Conservation (phyloP, 2,329 filamentous ascomycete species). For the Diaporthe aspalathi region DNA sequence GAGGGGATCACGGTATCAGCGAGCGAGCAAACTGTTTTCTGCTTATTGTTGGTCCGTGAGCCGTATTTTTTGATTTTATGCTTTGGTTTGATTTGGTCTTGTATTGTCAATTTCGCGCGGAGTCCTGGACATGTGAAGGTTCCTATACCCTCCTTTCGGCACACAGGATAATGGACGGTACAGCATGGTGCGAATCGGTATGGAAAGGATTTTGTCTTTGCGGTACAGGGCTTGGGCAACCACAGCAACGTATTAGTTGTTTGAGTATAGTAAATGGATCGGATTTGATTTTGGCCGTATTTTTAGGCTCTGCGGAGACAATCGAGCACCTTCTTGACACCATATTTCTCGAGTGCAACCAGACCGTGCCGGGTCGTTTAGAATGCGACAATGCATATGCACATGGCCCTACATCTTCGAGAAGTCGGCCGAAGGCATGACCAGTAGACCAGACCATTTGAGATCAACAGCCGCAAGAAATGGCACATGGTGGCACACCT, state of each 20-base stretch:
- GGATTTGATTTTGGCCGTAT: conserved; percentile 11
- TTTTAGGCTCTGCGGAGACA: conserved; percentile 19
- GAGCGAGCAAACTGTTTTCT: conserved; percentile 23
- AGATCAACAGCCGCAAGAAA: not conserved
- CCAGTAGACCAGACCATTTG: not conserved
- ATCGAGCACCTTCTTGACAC: conserved; percentile 21
- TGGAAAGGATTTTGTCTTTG: conserved; percentile 33
- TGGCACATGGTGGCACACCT: too few relatives aligned
- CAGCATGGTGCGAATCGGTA: conserved; percentile 30
- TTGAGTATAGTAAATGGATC: conserved; percentile 16
- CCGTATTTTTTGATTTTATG: conserved; percentile 17
- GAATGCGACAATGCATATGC: not conserved
- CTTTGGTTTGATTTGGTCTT: not conserved
- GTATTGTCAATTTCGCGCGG: conserved; percentile 26
- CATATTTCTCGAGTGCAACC: not conserved
- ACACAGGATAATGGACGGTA: conserved; percentile 35
- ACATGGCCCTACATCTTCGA: too few relatives aligned
- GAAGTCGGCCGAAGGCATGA: not conserved
- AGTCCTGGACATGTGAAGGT: conserved; percentile 31
- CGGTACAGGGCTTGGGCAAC: conserved; percentile 28
- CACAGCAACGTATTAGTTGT: conserved; percentile 5
- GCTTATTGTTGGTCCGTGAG: conserved; percentile 10
- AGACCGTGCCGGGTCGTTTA: not conserved
- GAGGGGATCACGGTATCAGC: not conserved
- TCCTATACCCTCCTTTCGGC: conserved; percentile 30